These are phyloP conservation scores for Spongospora subterranea DNA, from an alignment of 208 protist species.

Conservation along the genomic window DNA sequence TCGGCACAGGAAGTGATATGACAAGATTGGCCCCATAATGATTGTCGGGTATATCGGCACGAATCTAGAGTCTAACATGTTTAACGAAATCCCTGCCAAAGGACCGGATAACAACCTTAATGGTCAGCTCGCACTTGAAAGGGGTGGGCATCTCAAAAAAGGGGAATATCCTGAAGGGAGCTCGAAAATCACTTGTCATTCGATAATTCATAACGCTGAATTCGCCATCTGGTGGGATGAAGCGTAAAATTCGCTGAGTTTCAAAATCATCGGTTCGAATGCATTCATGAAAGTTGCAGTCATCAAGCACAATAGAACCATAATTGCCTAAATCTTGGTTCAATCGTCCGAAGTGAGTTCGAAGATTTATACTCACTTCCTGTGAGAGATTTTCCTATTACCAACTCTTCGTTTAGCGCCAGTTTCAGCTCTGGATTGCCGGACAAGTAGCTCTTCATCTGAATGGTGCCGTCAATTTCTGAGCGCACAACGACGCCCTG, in stretches of 20 bases:
- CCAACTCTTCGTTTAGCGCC: constrained; percentile 82
- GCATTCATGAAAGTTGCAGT: constrained; percentile 83
- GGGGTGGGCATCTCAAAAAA: constrained; percentile 66
- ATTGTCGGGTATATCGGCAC: constrained; percentile 58
- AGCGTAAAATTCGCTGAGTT: constrained; percentile 72
- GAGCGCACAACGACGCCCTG: constrained; percentile 73
- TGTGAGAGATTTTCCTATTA: constrained; percentile 70
- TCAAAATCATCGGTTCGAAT: constrained; percentile 80
- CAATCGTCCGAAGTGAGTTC: background rate
- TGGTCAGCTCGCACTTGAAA: constrained; percentile 68
- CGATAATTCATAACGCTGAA: constrained; percentile 89
- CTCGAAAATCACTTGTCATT: constrained; percentile 64
- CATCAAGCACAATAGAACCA: constrained; percentile 78
- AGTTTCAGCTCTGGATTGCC: constrained; percentile 84
- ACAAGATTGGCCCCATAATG: constrained; percentile 67
- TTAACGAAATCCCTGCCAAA: too few relatives aligned
- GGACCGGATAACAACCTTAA: too few relatives aligned
- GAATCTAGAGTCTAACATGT: too few relatives aligned
- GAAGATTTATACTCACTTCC: background rate
- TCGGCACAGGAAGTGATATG: constrained; percentile 68
- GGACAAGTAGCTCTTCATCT: constrained; percentile 86
- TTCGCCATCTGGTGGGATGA: constrained; percentile 78
- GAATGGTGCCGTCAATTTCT: constrained; percentile 84
- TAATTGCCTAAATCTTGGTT: constrained; percentile 18
- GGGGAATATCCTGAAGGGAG: constrained; percentile 65